Evolutionary conservation across 2,329 filamentous ascomycete species (phyloP).

Genomic region (Neofusicoccum laricinum): DNA sequence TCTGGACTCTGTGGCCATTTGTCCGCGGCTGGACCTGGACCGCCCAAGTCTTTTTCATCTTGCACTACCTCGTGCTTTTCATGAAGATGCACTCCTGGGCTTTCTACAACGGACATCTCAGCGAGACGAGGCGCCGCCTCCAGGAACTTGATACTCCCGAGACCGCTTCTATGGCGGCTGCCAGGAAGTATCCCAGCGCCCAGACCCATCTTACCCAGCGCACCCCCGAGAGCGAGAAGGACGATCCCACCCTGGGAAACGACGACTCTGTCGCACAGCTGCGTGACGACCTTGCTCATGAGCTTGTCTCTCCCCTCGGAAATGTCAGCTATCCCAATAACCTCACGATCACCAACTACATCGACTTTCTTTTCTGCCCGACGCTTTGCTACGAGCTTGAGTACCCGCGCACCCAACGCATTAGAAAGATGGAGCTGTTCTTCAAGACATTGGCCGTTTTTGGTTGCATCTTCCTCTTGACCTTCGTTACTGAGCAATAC

Average conservation of each 20-base stretch:
- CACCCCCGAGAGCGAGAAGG: slow-evolving; percentile 43
- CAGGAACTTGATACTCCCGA: slow-evolving; percentile 74
- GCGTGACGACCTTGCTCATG: slow-evolving; percentile 81
- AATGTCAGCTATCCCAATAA: slow-evolving; percentile 88
- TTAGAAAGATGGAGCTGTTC: slow-evolving; percentile 76
- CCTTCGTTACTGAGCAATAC: slow-evolving; percentile 88
- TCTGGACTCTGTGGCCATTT: slow-evolving; percentile 78
- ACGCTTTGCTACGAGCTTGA: slow-evolving; percentile 97
- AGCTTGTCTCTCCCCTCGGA: slow-evolving; percentile 87
- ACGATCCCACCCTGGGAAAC: slow-evolving; percentile 38
- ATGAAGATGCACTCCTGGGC: slow-evolving; percentile 99
- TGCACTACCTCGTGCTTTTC: slow-evolving; percentile 85
- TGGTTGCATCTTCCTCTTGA: slow-evolving; percentile 93
- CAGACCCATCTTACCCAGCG: slow-evolving; percentile 54
- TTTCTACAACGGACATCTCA: slow-evolving; percentile 96
- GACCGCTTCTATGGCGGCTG: slow-evolving; percentile 65
- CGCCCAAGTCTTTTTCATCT: slow-evolving; percentile 86
- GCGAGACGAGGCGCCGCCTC: slow-evolving; percentile 79
- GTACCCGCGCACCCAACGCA: slow-evolving; percentile 75
- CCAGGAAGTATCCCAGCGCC: slow-evolving; percentile 67
- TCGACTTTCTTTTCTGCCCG: slow-evolving; percentile 86
- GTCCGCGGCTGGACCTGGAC: slow-evolving; percentile 92
- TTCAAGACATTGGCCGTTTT: slow-evolving; percentile 88
- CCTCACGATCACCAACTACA: slow-evolving; percentile 75
- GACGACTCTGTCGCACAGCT: slow-evolving; percentile 57